Base-by-base conservation (phyloP, 1,139 yeast genomes). In the Magnusiomyces ingens region DNA sequence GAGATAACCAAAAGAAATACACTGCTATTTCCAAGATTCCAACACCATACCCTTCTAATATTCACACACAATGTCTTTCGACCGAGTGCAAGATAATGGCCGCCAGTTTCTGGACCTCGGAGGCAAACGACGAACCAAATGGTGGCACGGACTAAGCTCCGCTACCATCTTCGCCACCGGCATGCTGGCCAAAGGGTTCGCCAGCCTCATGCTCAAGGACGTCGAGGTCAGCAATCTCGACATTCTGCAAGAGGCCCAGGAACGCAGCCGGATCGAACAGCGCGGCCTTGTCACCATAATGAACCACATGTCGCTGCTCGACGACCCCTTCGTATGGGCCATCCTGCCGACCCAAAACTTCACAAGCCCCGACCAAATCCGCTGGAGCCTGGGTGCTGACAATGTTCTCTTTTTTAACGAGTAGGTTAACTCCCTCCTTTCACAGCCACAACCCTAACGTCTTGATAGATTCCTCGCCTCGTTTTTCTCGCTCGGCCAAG, bases 361-460 rank as follows among this genome's bases (percentile, higher is more conserved):
- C 60, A 69, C 73, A 19, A 80, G 83, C 56, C 72, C 87, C 15
- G 85, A 83, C 58, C 78, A 81, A 54, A 79, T 90, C 53, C 75
- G 99, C 63, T 93, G 98, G 98, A 91, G 96, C 4, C 75, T 93
- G 58, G 99, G 96, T 0, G 98, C 99, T 8, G 82, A 85, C 55
- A 91, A 93, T 66, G 81, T 93, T 40, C 91, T 98, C 66, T 93
- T 93, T 67, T 80, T 82, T 29, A 81, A 75, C 44, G 18, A 18
- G 57, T 59, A 69, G 69, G 45, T 62, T 26, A 19, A 15, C 3
- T 41, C 12, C 15, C 13, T 47, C 22, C 19, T 12, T 48, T 22
- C 17, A 35, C 40, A 8, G 5, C 10, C 12, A 44, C 19, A 60
- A 60, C 51, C 2, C 26, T 19, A n/a, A 29, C 35, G 2, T 11